Conservation (phyloP, 2,329 filamentous ascomycete species). For the Fusarium staphyleae region DNA sequence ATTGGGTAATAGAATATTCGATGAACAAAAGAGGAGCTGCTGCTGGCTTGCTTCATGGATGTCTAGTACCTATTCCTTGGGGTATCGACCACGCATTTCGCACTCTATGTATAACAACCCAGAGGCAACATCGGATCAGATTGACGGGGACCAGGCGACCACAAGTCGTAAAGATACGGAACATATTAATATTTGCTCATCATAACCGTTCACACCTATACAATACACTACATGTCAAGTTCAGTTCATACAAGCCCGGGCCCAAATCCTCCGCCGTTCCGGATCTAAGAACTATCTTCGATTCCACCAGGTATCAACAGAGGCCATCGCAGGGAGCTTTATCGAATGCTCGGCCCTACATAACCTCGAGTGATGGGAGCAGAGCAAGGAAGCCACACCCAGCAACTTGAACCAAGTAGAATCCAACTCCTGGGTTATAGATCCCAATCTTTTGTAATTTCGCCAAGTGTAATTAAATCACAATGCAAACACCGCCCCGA, state of each 20-base stretch:
- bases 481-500: conserved; percentile 14
- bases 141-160: neutral
- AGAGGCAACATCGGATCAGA: too few species aligned
- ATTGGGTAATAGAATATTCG: too few species aligned
- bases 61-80: too few species aligned
- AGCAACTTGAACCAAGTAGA: conserved; percentile 30
- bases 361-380: too few species aligned
- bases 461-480: conserved; percentile 35
- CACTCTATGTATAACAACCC: too few species aligned
- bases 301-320: conserved; percentile 4
- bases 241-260: conserved; percentile 22
- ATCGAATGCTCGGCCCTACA: neutral
- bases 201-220: conserved; percentile 9
- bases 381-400: conserved; percentile 16
- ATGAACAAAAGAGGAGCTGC: too few species aligned
- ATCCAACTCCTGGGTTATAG: conserved; percentile 38
- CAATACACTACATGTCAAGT: conserved; percentile 22
- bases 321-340: conserved; percentile 19
- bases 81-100: too few species aligned
- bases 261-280: conserved; percentile 5
- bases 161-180: neutral
- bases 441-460: conserved; percentile 35
- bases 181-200: neutral
- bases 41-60: too few species aligned
- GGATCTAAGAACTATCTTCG: conserved; percentile 21